Evolutionary conservation across 2,329 filamentous ascomycete genomes (phyloP), one percentile per base, ranked within the genome.

Genomic region (Nothophaeocryptopus gaeumannii): DNA sequence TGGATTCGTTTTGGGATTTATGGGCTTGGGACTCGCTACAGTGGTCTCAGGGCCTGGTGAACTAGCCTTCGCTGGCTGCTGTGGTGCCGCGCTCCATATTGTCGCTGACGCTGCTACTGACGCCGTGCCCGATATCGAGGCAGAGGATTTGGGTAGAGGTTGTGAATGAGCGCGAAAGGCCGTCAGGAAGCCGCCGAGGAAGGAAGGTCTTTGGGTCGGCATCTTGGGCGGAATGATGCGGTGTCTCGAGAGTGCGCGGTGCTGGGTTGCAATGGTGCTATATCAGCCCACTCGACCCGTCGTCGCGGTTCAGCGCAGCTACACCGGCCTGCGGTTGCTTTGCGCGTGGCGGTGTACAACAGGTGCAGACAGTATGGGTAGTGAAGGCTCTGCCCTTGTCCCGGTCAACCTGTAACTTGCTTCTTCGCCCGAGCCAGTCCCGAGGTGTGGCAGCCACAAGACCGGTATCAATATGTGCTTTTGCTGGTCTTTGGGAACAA

Each of bases 161-260:
- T 63, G 60, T 11, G 81, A 82, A 63, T 85, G 82, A 43, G 83
- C 81, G 44, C 83, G 77, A 63, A 86, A 86, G 55, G 82, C 81
- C 40, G 83, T 79, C 54, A 86, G 77, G 71, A 86, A 84, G 72
- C 82, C 82, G 58, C 81, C 77, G 61, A 86, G 76, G 71, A 86
- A 86, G 40, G 51, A 50, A 78, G 82, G 61, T 50, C 82, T 72
- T 71, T 85, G 84, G 56, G 80, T 83, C 2, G 81, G 78, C 82
- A 85, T 85, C 60, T 2, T 34, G 41, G 30, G 13, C 1, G 32
- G 13, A 7, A 31, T 44, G 32, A 34, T 31, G 13, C 31, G 33
- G 14, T 35, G 7, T 35, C 14, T 8, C 5, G 13, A 16, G n/a
- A 32, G 37, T 15, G 29, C 32, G 31, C 32, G 13, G 13, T 32